These are phyloP conservation scores for Perkinsus olseni DNA, from an alignment of 169 alveolate genomes.

Conservation along the genomic window DNA sequence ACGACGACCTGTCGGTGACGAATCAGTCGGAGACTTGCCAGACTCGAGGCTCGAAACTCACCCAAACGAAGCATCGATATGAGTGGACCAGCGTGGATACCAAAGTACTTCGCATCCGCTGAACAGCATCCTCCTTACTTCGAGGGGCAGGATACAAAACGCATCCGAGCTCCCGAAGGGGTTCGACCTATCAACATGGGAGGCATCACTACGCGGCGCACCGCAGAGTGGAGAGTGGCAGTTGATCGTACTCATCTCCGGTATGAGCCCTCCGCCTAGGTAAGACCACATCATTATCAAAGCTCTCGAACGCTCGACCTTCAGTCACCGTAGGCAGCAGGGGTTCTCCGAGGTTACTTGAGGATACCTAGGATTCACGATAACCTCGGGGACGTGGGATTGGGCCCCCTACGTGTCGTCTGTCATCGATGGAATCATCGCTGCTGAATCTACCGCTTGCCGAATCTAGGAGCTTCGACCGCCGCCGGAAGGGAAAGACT, in stretches of 20 bases:
- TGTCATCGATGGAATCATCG: background rate
- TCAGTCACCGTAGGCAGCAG: background rate
- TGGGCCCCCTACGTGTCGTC: background rate
- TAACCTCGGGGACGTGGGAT: background rate
- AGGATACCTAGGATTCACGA: background rate
- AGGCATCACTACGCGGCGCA: background rate
- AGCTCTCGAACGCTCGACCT: background rate
- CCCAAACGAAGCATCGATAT: background rate
- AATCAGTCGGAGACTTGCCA: background rate
- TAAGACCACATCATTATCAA: background rate
- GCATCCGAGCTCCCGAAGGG: background rate
- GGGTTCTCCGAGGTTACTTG: background rate
- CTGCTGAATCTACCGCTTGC: background rate
- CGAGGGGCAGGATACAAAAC: background rate
- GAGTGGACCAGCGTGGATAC: background rate
- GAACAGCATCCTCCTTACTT: background rate
- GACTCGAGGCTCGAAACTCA: background rate
- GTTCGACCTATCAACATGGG: background rate
- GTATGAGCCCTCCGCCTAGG: background rate
- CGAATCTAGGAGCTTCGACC: background rate
- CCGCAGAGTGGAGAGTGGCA: background rate
- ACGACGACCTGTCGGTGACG: background rate
- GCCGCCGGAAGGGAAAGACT: background rate
- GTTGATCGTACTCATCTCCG: background rate
- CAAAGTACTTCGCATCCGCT: background rate